Base-by-base conservation (phyloP, 2,329 filamentous ascomycete genomes). In the Ceratocystis huliohia region DNA sequence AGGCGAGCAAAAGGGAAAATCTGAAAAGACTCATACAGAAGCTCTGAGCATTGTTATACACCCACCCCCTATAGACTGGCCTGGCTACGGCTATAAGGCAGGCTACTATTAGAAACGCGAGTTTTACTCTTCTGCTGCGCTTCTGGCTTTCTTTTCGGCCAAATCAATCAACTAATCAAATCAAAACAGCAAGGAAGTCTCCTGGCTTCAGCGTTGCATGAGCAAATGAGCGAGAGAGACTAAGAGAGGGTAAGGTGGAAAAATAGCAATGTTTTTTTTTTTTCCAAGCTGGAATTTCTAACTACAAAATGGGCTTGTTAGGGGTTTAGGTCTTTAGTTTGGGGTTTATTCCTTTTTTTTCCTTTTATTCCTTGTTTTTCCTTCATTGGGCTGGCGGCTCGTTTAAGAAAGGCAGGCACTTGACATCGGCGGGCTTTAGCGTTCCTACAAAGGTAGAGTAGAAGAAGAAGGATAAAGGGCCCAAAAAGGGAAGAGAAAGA, bases 331-430 rank as follows among this genome's bases (percentile, higher is more conserved):
- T 25, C 2, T 25, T 25, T 25, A 2, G 22, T 1, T 25, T 25
- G 1, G 22, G 22, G 22, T 25, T 25, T 25, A 25, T 25, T 25
- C 22, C 1, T 25, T 48, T 48, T 48, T 5, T n/a, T 46, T 46
- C 44, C 20, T 48, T 48, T 48, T 56, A 30, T 25, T 56, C 50
- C 30, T 57, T 57, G 20, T 57, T 15, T 30, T 57, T 57, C 15
- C 30, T 28, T 33, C 50, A 15, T 28, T 56, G 50, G 50, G 25
- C 20, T 25, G 53, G 22, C 53, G 53, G 53, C 28, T 30, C 28
- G 53, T 57, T 57, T n/a, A 57, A 57, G 15, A 57, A 57, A 57
- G 53, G 25, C 22, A 57, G 48, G 48, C 48, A 50, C n/a, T 41
- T 50, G n/a, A 50, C 48, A 50, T 50, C 48, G 7, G 30, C 10